These are phyloP conservation scores for Coccomyxa subellipsoidea DNA, from an alignment of 163 green algal genomes.

Conservation along the genomic window DNA sequence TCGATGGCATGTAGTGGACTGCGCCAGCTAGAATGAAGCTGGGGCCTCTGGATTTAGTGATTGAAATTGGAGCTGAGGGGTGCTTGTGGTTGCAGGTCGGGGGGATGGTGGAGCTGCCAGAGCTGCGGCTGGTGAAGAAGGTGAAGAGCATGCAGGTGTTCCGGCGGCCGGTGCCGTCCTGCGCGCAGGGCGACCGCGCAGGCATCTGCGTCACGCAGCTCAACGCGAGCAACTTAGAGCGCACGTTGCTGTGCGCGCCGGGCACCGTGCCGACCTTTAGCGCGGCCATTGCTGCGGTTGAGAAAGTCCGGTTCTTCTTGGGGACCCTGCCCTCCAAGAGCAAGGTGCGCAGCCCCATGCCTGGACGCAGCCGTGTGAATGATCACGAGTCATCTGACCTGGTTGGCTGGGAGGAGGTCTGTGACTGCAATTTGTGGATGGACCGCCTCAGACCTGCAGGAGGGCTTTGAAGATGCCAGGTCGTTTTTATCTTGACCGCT, in stretches of 20 bases:
- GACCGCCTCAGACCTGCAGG: too few relatives aligned
- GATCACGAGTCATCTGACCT: too few relatives aligned
- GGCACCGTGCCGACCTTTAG: slow-evolving; percentile 72
- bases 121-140: slow-evolving; percentile 68
- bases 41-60: too few relatives aligned
- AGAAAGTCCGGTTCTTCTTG: slow-evolving; percentile 84
- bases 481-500: too few relatives aligned
- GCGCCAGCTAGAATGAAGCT: too few relatives aligned
- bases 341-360: neutral
- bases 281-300: slow-evolving; percentile 55
- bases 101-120: slow-evolving; percentile 81
- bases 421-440: too few relatives aligned
- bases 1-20: neutral
- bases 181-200: slow-evolving; percentile 65
- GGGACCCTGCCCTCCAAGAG: slow-evolving; percentile 25
- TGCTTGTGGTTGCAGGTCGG: slow-evolving; percentile 38
- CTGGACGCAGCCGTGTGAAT: neutral
- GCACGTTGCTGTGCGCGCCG: slow-evolving; percentile 65
- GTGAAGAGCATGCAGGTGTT: slow-evolving; percentile 77
- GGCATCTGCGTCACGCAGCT: slow-evolving; percentile 88
- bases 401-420: too few relatives aligned
- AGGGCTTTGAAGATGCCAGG: too few relatives aligned
- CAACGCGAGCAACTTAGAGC: slow-evolving; percentile 74
- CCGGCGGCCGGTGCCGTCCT: slow-evolving; percentile 47
- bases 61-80: too few relatives aligned